Conservation (phyloP, 2,329 filamentous ascomycete genomes). For the Fusarium nodosum region DNA sequence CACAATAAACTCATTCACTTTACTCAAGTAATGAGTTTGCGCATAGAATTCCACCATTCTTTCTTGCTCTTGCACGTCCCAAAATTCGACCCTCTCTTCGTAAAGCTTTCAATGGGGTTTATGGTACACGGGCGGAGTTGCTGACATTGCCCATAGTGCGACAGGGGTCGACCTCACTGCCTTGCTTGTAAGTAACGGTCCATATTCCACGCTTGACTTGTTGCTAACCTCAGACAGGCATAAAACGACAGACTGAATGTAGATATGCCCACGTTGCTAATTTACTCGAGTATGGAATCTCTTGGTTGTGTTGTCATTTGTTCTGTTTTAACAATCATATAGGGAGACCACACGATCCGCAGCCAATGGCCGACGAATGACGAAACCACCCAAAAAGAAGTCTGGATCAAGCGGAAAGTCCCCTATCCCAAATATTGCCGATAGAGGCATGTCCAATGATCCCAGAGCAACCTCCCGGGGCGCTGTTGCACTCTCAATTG, state of each 20-base stretch:
- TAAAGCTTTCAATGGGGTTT: background rate
- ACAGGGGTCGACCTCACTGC: conserved; percentile 78
- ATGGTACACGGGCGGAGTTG: conserved; percentile 8
- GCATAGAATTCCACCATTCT: conserved; percentile 4
- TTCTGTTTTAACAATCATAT: conserved; percentile 32
- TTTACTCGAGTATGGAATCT: conserved; percentile 74
- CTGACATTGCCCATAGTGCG: conserved; percentile 68
- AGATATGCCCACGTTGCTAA: conserved; percentile 83
- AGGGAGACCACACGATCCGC: conserved; percentile 71
- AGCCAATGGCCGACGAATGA: conserved; percentile 68
- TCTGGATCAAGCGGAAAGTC: conserved; percentile 56
- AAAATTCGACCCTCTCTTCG: background rate
- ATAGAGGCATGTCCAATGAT: conserved; percentile 63
- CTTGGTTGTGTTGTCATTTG: background rate
- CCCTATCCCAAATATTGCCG: conserved; percentile 67
- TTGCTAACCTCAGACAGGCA: conserved; percentile 63
- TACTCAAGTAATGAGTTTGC: conserved; percentile 16
- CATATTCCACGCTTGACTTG: background rate
- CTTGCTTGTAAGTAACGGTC: conserved; percentile 67
- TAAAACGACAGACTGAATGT: conserved; percentile 82
- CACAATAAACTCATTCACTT: conserved; percentile 39
- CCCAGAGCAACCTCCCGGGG: conserved; percentile 62
- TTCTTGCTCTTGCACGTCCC: background rate
- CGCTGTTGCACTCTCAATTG: conserved; percentile 68
- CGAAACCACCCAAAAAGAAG: conserved; percentile 69